Evolutionary conservation across 2,329 filamentous ascomycete genomes (phyloP).

Genomic region (Penicillium sp.): DNA sequence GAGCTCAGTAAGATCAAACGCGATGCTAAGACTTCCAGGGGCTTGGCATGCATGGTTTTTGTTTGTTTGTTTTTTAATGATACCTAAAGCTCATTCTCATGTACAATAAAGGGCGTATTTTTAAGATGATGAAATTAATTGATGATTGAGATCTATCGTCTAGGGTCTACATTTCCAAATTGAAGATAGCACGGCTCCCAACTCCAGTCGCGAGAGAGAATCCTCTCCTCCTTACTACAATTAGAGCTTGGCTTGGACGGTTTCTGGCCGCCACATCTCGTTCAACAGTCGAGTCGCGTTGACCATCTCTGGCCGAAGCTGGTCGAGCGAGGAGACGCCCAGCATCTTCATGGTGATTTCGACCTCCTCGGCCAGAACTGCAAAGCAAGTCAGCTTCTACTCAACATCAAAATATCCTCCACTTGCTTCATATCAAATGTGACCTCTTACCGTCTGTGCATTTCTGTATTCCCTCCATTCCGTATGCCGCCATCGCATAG

Average conservation of each 20-base stretch:
- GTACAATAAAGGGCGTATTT: not conserved
- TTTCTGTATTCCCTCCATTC: conserved; percentile 23
- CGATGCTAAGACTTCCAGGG: not conserved
- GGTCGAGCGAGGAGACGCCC: conserved; percentile 20
- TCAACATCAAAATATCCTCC: too few species aligned
- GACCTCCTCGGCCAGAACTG: conserved; percentile 21
- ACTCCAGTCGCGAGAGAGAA: not conserved
- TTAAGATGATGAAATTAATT: not conserved
- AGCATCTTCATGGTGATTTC: conserved; percentile 27
- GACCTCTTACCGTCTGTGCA: conserved; percentile 20
- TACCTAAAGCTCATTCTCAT: conserved; percentile 1
- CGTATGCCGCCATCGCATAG: conserved; percentile 28
- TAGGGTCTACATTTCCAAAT: not conserved
- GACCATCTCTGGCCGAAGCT: conserved; percentile 21
- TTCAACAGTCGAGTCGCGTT: conserved; percentile 22
- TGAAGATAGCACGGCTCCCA: not conserved
- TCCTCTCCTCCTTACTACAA: not conserved
- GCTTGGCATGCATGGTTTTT: not conserved
- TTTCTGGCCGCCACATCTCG: conserved; percentile 24
- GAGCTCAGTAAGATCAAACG: conserved; percentile 31
- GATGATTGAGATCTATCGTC: not conserved
- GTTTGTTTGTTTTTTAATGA: conserved; percentile 1
- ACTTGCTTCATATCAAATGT: not conserved
- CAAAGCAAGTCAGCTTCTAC: not conserved
- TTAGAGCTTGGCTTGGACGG: conserved; percentile 15